Evolutionary conservation across 768 basidiomycete species (phyloP), one percentile per base, ranked within the genome.

Genomic region (Gelatoporia subvermispora): DNA sequence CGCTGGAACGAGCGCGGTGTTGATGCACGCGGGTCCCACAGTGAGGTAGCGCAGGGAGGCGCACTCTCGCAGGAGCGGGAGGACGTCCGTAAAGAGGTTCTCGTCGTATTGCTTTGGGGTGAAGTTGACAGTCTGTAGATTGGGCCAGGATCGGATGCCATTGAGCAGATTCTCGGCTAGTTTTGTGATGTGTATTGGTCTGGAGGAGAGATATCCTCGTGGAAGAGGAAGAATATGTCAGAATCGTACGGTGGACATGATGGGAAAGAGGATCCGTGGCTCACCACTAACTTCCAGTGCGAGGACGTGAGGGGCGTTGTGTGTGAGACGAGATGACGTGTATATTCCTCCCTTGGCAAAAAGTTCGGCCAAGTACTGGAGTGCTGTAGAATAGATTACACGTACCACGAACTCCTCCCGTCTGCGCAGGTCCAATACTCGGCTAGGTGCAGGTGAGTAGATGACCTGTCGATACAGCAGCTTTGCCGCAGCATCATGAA

Each of bases 381-480:
- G 10, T 39, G 16, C 18, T 16, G 23, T 34, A 41, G 3, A 28
- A 16, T 3, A 16, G 13, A 18, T 11, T 20, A 31, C 22, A 45
- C 24, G 5, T 52, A 74, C 73, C 28, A 62, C 53, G 23, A 68
- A 54, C 20, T 60, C 52, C 9, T 68, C 66, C 53, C 64, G 65
- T 53, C 64, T 49, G 13, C 38, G 67, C 50, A 75, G 52, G 54
- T 73, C 62, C 10, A 74, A 61, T 15, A 62, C 57, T 18, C 51
- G 59, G 28, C 46, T 55, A 38, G 65, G 66, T 13, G 54, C 57
- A 21, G 75, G 74, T 3, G 71, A 66, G 36, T 77, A 56, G n/a
- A 72, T 63, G 8, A 80, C 72, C 17, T 61, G 59, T 15, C 60
- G 56, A 51, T 81, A 82, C 1, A 83, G 69, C 17, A 77, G 44